Base-by-base conservation (phyloP, 441 rosid species). In the Viola pubescens region DNA sequence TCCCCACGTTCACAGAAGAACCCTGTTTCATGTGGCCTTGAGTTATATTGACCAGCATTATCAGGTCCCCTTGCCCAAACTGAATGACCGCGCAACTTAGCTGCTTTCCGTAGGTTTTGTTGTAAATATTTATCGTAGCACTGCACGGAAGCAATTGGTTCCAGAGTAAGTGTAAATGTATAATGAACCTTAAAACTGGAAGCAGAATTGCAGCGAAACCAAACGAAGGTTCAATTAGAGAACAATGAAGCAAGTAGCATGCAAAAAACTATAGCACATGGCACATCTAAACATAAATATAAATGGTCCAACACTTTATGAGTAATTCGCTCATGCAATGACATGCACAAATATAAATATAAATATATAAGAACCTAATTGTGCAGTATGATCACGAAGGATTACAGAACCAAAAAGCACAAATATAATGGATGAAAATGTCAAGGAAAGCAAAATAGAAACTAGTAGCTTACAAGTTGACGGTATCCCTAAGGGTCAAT, bases 1-100 rank as follows among this genome's bases (percentile, higher is more conserved):
- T 86, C 97, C 68, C 99, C 99, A 66, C 89, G 90, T 59, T 94
- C 99, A 77, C 94, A 88, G 73, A 94, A 94, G 85, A 94, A 94
- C 58, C 89, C 86, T 38, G 97, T 94, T 71, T 84, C 96, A 48
- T 88, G 83, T 11, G 99, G 99, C 67, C 74, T 87, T 55, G 97
- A 86, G 77, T 88, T 94, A 73, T 94, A 90, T 6, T 86, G 81
- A 48, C 99, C 99, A 1, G 83, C 82, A 73, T 90, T 86, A 56
- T 90, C 96, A 63, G 97, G 98, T n/a, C 89, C 94, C 75, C 88
- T 77, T 59, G 88, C 96, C 99, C 97, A 94, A 75, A 86, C 79
- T 54, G 78, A 51, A 67, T 79, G 95, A 56, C 96, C 94, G 70
- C 91, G 88, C 63, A 76, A 77, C 72, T 88, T 88, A 67, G 96